Evolutionary conservation across 768 basidiomycete genomes (phyloP), one percentile per base, ranked within the genome.

Genomic region (Mrakia gelida): DNA sequence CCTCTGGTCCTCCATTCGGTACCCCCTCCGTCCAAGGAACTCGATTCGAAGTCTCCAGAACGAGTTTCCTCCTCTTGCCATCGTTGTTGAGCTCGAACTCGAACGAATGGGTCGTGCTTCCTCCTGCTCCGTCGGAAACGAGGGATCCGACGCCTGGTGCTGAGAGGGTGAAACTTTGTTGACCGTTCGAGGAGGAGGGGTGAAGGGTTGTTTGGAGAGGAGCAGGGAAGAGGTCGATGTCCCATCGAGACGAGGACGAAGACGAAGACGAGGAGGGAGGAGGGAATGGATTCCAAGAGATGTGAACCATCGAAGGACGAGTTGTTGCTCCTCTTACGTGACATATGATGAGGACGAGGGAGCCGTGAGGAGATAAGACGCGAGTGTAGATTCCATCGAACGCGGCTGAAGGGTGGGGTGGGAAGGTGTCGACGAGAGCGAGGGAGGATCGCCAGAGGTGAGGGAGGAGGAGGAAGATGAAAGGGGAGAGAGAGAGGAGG

Each of bases 351-450:
- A 73, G 9, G 30, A 73, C 49, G n/a, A 73, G 71, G 52, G 71
- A 73, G 11, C 71, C 71, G 32, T n/a, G 34, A n/a, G 71, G 71
- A 11, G 71, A 54, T 18, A 54, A n/a, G 30, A 59, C 45, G 3
- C 71, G 49, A 56, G 71, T 73, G 34, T 73, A 73, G 71, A 49
- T 54, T 28, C 71, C 71, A n/a, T 73, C 71, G 52, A 59, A 54
- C 8, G 71, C 28, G 1, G 71, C 56, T 28, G 71, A 6, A 1
- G 43, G 52, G 23, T 73, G 43, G 3, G 71, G 71, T 15, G 71
- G 71, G 56, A 73, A 73, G n/a, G 49, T 52, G 34, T 72, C 71
- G 28, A 26, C 26, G 5, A 34, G 71, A 16, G 30, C 9, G 15
- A 49, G 45, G 45, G 49, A 13, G 21, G 49, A 52, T 52, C 49